These are phyloP conservation scores for Penstemon newberryi DNA, from an alignment of 257 asterid species.

Conservation along the genomic window DNA sequence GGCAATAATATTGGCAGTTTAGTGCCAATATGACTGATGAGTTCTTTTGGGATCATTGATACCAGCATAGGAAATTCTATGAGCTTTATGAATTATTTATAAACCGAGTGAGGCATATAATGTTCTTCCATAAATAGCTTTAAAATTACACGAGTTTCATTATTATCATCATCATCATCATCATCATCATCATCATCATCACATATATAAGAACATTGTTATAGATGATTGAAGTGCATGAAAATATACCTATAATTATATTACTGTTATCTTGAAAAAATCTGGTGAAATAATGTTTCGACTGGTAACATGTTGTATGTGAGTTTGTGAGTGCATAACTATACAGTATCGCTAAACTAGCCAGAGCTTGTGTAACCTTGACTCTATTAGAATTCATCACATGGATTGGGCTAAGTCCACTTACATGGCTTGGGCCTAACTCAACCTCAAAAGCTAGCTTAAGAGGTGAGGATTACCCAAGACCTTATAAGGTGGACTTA, in stretches of 20 bases:
- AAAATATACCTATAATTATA: neutral
- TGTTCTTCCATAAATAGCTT: slow-evolving; percentile 5
- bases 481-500: no score
- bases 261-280: neutral
- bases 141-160: slow-evolving; percentile 15
- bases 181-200: neutral
- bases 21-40: neutral
- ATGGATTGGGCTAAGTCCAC: no score
- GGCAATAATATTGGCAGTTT: slow-evolving; percentile 8
- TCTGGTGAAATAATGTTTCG: neutral
- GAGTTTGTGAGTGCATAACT: slow-evolving; percentile 1
- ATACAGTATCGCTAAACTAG: slow-evolving; percentile 15
- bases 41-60: slow-evolving; percentile 1
- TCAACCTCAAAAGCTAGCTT: no score
- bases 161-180: neutral
- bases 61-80: slow-evolving; percentile 2
- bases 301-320: slow-evolving; percentile 25
- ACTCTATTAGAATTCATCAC: neutral
- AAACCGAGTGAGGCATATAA: slow-evolving; percentile 3
- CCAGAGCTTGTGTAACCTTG: neutral
- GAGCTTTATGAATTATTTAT: neutral
- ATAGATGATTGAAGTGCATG: slow-evolving; percentile 10
- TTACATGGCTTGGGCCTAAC: no score
- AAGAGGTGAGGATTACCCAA: no score
- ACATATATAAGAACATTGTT: slow-evolving; percentile 1